Conservation (phyloP, 352 stramenopile species). For the Globisporangium splendens region DNA sequence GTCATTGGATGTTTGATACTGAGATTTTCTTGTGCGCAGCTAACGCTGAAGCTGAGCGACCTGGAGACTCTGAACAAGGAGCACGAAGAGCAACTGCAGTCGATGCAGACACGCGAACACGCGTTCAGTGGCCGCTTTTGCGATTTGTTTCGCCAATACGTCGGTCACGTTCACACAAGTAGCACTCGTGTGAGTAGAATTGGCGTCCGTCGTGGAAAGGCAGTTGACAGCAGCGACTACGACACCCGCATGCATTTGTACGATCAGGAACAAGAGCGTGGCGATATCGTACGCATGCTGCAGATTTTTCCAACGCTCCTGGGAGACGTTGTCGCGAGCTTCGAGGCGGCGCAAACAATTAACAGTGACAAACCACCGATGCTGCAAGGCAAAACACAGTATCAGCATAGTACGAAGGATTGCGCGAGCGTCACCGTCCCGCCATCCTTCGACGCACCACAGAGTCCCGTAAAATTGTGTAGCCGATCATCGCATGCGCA, state of each 20-base stretch:
- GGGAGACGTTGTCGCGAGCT: slow-evolving; percentile 33
- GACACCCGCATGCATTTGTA: slow-evolving; percentile 6
- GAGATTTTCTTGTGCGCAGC: slow-evolving; percentile 8
- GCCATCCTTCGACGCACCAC: too few species aligned
- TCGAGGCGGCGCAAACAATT: neutral
- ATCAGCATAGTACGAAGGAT: too few species aligned
- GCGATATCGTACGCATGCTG: slow-evolving; percentile 40
- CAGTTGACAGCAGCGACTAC: neutral
- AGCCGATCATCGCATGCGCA: too few species aligned
- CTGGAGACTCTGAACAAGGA: slow-evolving; percentile 18
- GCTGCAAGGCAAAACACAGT: too few species aligned
- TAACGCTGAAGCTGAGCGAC: slow-evolving; percentile 15
- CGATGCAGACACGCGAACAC: slow-evolving; percentile 14
- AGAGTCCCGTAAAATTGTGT: too few species aligned
- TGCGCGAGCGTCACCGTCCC: too few species aligned
- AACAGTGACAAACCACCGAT: too few species aligned
- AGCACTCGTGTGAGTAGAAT: neutral
- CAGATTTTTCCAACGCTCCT: slow-evolving; percentile 48
- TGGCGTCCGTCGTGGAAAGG: slow-evolving; percentile 5
- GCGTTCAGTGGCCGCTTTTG: slow-evolving; percentile 15
- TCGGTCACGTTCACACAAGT: slow-evolving; percentile 6
- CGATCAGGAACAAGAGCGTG: slow-evolving; percentile 14
- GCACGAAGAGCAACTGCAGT: slow-evolving; percentile 20
- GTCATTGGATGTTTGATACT: too few species aligned
- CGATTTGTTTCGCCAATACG: slow-evolving; percentile 24